Evolutionary conservation across 805 yeast genomes (phyloP).

Genomic region (Schizosaccharomyces lindneri): DNA sequence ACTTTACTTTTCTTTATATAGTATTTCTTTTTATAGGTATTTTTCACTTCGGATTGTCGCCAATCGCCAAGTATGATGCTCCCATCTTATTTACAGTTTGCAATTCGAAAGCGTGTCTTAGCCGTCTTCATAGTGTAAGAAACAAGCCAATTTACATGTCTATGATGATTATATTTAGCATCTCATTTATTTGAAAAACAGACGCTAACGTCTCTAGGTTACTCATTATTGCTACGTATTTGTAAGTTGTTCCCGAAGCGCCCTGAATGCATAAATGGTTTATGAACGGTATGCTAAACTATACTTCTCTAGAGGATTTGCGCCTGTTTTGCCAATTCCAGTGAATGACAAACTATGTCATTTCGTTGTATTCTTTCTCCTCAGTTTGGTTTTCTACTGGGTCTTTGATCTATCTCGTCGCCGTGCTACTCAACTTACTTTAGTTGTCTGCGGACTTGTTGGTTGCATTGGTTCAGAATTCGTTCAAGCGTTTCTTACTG

Average conservation of each 20-base stretch:
- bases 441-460: constrained; percentile 13
- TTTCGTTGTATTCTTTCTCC: constrained; percentile 15
- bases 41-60: not conserved
- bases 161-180: not conserved
- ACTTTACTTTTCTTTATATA: not conserved
- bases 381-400: constrained; percentile 20
- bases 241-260: not conserved
- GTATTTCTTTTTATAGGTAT: not conserved
- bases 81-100: not conserved
- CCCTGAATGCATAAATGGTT: too few species aligned
- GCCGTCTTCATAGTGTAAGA: not conserved
- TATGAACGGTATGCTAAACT: not conserved
- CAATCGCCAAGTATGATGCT: not conserved
- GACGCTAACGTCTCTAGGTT: not conserved
- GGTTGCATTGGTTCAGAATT: constrained; percentile 20
- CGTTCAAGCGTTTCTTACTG: constrained; percentile 14
- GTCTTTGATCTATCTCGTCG: constrained; percentile 17
- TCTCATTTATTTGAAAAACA: too few species aligned
- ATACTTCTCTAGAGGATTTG: not conserved
- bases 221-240: not conserved
- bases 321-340: not conserved
- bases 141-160: not conserved
- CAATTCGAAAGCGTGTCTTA: not conserved
- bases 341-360: constrained; percentile 16
- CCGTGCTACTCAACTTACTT: constrained; percentile 15